Conservation (phyloP, 2,329 filamentous ascomycete species). For the Colletotrichum noveboracense region DNA sequence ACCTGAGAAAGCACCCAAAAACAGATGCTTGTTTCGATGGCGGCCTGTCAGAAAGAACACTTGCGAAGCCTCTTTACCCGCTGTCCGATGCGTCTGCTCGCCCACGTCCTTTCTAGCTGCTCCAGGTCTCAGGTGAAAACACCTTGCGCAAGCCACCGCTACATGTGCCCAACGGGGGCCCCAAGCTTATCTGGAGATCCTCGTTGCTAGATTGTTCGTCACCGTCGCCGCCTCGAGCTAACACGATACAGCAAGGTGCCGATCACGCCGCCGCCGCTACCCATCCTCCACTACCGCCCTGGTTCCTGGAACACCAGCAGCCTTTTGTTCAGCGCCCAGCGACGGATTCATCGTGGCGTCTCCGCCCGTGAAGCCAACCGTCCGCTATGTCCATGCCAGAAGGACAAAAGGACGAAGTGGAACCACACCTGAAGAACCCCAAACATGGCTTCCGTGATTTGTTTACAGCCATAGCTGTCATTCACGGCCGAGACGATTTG, state of each 20-base stretch:
- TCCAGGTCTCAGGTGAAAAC: slow-evolving; percentile 16
- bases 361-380: neutral
- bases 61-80: neutral
- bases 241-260: neutral
- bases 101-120: neutral
- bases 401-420: neutral
- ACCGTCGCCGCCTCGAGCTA: neutral
- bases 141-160: slow-evolving; percentile 11
- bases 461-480: neutral
- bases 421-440: neutral
- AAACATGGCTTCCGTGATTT: neutral
- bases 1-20: slow-evolving; percentile 6
- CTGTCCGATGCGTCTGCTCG: neutral
- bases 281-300: neutral
- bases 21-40: neutral
- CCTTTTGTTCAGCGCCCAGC: neutral
- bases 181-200: neutral
- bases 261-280: neutral
- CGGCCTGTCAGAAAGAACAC: slow-evolving; percentile 13
- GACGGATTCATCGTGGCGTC: neutral
- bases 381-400: neutral
- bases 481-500: neutral
- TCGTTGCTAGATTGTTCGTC: neutral
- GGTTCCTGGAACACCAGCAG: neutral
- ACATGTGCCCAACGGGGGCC: neutral